Evolutionary conservation across 2,329 filamentous ascomycete species (phyloP), one percentile per base, ranked within the genome.

Genomic region (Fusarium equiseti): DNA sequence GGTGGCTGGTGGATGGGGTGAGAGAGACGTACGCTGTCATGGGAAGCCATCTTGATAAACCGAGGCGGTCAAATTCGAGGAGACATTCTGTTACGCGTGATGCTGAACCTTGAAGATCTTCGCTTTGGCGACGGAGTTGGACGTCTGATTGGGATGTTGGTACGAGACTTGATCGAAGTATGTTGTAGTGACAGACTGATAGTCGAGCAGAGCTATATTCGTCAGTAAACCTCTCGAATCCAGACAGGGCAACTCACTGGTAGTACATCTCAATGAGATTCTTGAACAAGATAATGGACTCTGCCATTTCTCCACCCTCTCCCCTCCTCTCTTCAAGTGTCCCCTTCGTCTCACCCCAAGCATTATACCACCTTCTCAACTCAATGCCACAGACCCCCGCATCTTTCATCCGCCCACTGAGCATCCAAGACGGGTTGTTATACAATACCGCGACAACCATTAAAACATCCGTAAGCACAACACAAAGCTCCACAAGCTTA

Each of bases 221-320:
- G 22, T 59, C 15, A 52, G 31, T 7, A 1, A 1, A 7, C 1
- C 0, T 6, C 20, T 6, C 2, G 4, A 4, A 0, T 5, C 5
- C 0, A 8, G 1, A 2, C 0, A 1, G 0, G 1, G 0, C 11
- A 2, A 68, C 73, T 64, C 16, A 75, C 73, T 75, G 73, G 11
- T 75, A 75, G 10, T 75, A 75, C 72, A 75, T 75, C 59, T 75
- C 73, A 7, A 75, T 64, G 3, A 75, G 52, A 24, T 75, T 75
- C 2, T 68, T 73, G 11, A 75, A 75, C 3, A 75, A 13, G 0
- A 66, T 35, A 0, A 75, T 74, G 1, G 73, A 75, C 2, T 59
- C 52, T 1, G 63, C 43, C 2, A 63, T 35, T 2, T 66, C 63
- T 13, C 62, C 35, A 8, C 57, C 51, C 11, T 68, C 59, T 0